phyloP scores from a whole-genome alignment of 805 yeast species.

The Candida chauliodis region DNA sequence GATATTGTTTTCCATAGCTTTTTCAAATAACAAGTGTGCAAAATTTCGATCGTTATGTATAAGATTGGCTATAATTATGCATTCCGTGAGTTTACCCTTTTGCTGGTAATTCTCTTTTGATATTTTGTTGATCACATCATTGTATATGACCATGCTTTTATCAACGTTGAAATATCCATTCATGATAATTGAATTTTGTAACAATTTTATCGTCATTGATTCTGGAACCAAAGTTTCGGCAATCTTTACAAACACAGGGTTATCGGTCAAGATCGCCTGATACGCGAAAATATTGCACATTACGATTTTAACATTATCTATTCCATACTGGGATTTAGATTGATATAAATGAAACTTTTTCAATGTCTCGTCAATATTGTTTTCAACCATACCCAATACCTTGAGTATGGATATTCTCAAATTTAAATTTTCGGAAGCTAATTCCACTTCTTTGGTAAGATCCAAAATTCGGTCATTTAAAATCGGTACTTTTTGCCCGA shows the following conservation, averaged over 20 bases:
- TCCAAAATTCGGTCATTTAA: neutral
- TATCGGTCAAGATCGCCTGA: slow-evolving; percentile 32
- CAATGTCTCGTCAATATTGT: slow-evolving; percentile 27
- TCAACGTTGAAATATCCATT: slow-evolving; percentile 37
- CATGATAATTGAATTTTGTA: slow-evolving; percentile 42
- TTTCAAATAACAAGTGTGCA: slow-evolving; percentile 49
- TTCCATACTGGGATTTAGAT: slow-evolving; percentile 32
- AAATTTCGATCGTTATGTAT: slow-evolving; percentile 50
- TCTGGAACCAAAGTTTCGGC: slow-evolving; percentile 37
- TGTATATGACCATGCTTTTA: slow-evolving; percentile 41
- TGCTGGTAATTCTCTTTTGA: slow-evolving; percentile 36
- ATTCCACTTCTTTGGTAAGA: neutral
- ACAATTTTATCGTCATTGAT: slow-evolving; percentile 24
- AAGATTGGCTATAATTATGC: slow-evolving; percentile 42
- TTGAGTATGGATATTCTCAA: slow-evolving; percentile 32
- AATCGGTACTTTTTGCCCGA: neutral
- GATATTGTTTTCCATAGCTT: slow-evolving; percentile 29
- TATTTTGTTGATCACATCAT: slow-evolving; percentile 39
- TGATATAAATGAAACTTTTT: slow-evolving; percentile 39
- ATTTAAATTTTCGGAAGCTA: slow-evolving; percentile 25
- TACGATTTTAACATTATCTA: slow-evolving; percentile 39
- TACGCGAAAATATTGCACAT: slow-evolving; percentile 39
- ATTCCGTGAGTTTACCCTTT: slow-evolving; percentile 44
- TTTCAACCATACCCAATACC: slow-evolving; percentile 27
- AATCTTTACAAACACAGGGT: slow-evolving; percentile 26